Evolutionary conservation across 176 grass and related monocot genomes (phyloP), one percentile per base, ranked within the genome.

Genomic region (Lolium perenne): DNA sequence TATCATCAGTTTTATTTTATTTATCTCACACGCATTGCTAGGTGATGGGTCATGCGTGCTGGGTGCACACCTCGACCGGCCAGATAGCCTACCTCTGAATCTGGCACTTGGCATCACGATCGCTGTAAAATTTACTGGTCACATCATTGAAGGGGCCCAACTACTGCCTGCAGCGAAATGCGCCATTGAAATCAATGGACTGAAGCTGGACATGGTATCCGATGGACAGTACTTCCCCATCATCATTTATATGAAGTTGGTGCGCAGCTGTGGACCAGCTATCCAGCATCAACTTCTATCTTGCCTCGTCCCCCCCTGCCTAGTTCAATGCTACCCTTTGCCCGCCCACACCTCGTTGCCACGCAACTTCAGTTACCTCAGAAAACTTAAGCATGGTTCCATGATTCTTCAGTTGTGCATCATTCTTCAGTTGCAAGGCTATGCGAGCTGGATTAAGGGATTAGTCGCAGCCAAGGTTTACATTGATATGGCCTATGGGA

Each of bases 181-280:
- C 77, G 84, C 2, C 74, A 54, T 83, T 84, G 26, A 53, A 15
- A 69, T 20, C 51, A 65, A 67, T 54, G 25, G 49, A 35, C 25
- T 17, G 32, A 82, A n/a, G 67, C 20, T 62, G 35, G 71, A 74
- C 23, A 51, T 74, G 71, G 20, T 50, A 41, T 38, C 71, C 71
- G 14, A 78, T 74, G 71, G 57, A 29, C 80, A 29, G 1, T 66
- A 76, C 21, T 35, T 72, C 56, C 63, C 78, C 90, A 65, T 88
- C 61, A 56, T 11, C 86, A 82, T 91, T 88, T 85, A 87, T 78
- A 38, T 72, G 3, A 72, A 81, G 86, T 78, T 82, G 78, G 64
- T 72, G 82, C 81, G 78, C 46, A 82, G 82, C 45, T 77, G 70
- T 84, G 77, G 77, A 81, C 70, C 81, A 80, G 41, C 68, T 75